Percentiles rank a stretch among this genome's conserved stretches.
These are phyloP conservation scores for Setaria italica DNA, from an alignment of 202 grass and related monocot species.

Conservation along the genomic window DNA sequence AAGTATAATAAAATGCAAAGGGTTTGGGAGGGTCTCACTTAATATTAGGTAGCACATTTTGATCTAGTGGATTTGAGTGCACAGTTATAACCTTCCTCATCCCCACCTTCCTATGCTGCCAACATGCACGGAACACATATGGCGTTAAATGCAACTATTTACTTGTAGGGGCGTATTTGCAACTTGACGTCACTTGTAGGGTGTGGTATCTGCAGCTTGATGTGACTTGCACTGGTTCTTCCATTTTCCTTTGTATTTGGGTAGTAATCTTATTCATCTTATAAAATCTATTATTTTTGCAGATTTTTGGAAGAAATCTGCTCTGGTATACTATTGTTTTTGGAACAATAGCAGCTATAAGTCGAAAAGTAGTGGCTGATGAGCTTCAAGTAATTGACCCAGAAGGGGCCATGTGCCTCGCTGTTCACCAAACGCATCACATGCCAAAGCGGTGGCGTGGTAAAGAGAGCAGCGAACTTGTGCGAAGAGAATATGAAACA, in stretches of 20 bases:
- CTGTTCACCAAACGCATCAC: constrained; percentile 91
- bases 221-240: too few species aligned
- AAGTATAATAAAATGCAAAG: not conserved
- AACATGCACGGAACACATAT: not conserved
- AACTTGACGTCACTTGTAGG: not conserved
- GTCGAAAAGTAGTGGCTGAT: constrained; percentile 84
- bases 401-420: constrained; percentile 85
- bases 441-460: constrained; percentile 95
- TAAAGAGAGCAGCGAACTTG: constrained; percentile 81
- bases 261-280: not conserved
- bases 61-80: not conserved
- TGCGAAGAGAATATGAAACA: constrained; percentile 85
- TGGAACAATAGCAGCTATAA: constrained; percentile 93
- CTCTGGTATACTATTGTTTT: constrained; percentile 99
- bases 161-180: not conserved
- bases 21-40: not conserved
- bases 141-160: not conserved
- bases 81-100: not conserved
- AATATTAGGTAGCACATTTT: not conserved
- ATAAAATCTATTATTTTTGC: constrained; percentile 43
- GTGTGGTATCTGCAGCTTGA: not conserved
- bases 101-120: not conserved
- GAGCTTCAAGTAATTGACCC: constrained; percentile 97
- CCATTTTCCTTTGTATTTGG: too few species aligned
- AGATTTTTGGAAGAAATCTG: constrained; percentile 95